Base-by-base conservation (phyloP, 805 yeast species). In the Pichia kluyveri region DNA sequence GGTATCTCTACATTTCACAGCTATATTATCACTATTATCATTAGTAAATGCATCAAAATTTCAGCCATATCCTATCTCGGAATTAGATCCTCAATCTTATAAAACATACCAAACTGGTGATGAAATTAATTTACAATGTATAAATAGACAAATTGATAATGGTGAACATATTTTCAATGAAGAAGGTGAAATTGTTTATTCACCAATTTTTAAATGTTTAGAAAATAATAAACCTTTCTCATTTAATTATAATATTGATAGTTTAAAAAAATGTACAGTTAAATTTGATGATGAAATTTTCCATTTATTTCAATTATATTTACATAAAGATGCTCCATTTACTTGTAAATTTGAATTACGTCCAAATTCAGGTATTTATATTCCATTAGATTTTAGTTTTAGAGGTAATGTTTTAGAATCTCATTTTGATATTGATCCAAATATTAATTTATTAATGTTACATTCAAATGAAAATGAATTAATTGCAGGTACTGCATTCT, bases 321-420 rank as follows among this genome's bases (percentile, higher is more conserved):
- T 85, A 40, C 93, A 85, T 61, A 83, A 84, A 59, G 93, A 85
- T 60, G 80, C 76, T 9, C 93, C 93, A 30, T 78, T 80, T 59
- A 74, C 84, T 42, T 85, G 93, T 61, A 69, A 83, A 47, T 54
- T 82, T 10, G 83, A 85, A 4, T 61, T 77, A 49, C 65, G 74
- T 18, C 67, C 67, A 37, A 65, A 69, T 47, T 66, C 69, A 40
- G 67, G 72, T 36, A 75, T 76, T 8, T 66, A 59, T 36, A 66
- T 83, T 12, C 90, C 91, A 6, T 62, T 83, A 47, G 73, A 79
- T 8, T 71, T 84, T 60, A 77, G 78, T 55, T 66, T 84, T 47
- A 72, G 88, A 54, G 91, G 91, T 5, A 75, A 75, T 51, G 72
- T 83, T 38, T 79, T 79, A 54, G 81, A 80, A 41, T 72, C 82